Conservation (phyloP, 1,139 yeast genomes). For the Groenewaldozyma auringiensis region DNA sequence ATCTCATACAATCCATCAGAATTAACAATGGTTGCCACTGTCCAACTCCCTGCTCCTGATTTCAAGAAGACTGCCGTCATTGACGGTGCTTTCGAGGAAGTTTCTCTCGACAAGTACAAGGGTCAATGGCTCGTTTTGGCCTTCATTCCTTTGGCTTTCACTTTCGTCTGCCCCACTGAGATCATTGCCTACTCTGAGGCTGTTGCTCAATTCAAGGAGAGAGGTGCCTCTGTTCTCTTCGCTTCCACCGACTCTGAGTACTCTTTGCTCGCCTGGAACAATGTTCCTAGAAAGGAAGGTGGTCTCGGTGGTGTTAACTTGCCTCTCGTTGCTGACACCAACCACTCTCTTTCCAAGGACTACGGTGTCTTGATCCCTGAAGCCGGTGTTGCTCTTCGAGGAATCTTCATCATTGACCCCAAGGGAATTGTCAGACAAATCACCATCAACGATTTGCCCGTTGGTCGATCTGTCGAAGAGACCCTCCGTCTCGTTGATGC, state of each 20-base stretch:
- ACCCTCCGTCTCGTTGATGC: constrained; percentile 96
- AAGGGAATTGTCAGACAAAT: constrained; percentile 89
- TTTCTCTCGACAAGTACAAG: constrained; percentile 87
- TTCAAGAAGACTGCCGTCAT: constrained; percentile 96
- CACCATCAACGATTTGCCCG: constrained; percentile 97
- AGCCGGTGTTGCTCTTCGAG: constrained; percentile 95
- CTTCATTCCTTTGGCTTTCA: constrained; percentile 97
- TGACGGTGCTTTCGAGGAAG: constrained; percentile 91
- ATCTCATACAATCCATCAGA: background rate
- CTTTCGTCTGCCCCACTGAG: constrained; percentile 98
- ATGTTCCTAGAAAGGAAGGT: constrained; percentile 93
- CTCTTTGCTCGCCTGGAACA: constrained; percentile 97
- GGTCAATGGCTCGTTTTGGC: constrained; percentile 97
- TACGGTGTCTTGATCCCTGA: constrained; percentile 96
- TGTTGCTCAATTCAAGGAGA: constrained; percentile 76
- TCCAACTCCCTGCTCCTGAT: constrained; percentile 92
- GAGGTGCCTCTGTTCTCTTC: constrained; percentile 81
- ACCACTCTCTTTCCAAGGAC: constrained; percentile 88
- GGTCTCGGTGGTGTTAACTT: constrained; percentile 93
- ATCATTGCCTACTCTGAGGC: constrained; percentile 98
- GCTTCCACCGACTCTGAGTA: constrained; percentile 98
- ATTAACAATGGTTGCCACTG: constrained; percentile 67
- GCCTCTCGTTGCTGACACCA: constrained; percentile 93
- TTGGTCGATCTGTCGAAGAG: constrained; percentile 97
- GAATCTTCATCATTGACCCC: constrained; percentile 96